Evolutionary conservation across 306 rosid species (phyloP), one percentile per base, ranked within the genome.

Genomic region (Vigna radiata): DNA sequence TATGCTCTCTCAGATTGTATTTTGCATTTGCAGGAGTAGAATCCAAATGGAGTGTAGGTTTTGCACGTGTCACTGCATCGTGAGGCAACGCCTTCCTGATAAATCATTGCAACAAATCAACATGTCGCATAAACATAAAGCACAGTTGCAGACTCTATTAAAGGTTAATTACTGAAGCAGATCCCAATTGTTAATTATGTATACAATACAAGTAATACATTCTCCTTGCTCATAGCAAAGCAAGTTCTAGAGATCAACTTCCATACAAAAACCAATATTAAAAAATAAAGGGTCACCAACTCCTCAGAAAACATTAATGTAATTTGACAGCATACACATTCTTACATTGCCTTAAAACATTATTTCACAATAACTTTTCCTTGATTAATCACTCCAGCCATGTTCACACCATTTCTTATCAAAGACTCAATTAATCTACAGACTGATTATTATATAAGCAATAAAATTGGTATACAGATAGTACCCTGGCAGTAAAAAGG

Each of bases 41-140:
- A 53, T 84, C 88, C 36, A 36, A 25, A 39, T 73, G 66, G 19
- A 60, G 67, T n/a, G 81, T 41, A 77, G 21, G 37, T 73, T 56
- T 85, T 53, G 53, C 48, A 47, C 61, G 6, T 16, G 68, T 33
- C 41, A 77, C 36, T 54, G 74, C 66, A 21, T 39, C 78, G 9
- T 80, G 83, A 70, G 79, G 68, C 31, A 36, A 8, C 31, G 27
- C 49, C 68, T 77, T 85, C 88, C 97, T 91, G 84, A 77, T 52
- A 17, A 64, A 69, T 73, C 31, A 19, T 21, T 44, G 39, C 37
- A 53, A 23, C 12, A 6, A 43, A 56, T 73, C 43, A 48, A 49
- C 80, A 55, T 18, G 55, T 18, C 5, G 33, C 33, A 29, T 29
- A 29, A 29, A 29, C 18, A 76, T 46, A 29, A 70, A 56, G 8